These are phyloP conservation scores for Mycena belliarum DNA, from an alignment of 768 basidiomycete genomes.

Conservation along the genomic window DNA sequence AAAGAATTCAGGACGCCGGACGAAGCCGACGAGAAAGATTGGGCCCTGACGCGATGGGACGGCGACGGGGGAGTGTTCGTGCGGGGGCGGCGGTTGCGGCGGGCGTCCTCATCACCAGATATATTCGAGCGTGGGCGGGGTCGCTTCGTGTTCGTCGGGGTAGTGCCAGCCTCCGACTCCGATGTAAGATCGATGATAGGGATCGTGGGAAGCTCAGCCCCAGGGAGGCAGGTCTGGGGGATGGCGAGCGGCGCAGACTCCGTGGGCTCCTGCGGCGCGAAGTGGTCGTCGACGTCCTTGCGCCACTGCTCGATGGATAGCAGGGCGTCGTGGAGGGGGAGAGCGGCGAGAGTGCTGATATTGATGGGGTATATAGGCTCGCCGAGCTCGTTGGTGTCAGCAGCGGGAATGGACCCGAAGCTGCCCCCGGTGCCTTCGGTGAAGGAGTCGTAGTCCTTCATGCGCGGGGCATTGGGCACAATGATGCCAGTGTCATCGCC, in stretches of 20 bases:
- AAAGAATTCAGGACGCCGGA: slow-evolving; percentile 21
- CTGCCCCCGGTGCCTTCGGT: slow-evolving; percentile 60
- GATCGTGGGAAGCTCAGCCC: slow-evolving; percentile 16
- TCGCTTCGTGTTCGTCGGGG: slow-evolving; percentile 22
- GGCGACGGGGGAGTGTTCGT: slow-evolving; percentile 10
- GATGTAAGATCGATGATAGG: slow-evolving; percentile 12
- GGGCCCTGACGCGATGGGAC: slow-evolving; percentile 16
- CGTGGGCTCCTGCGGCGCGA: background rate
- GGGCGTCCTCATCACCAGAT: slow-evolving; percentile 14
- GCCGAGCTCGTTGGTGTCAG: slow-evolving; percentile 36
- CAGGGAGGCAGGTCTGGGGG: slow-evolving; percentile 9
- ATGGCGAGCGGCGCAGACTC: background rate
- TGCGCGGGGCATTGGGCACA: slow-evolving; percentile 45
- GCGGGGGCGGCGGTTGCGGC: slow-evolving; percentile 13
- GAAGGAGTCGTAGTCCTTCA: slow-evolving; percentile 61
- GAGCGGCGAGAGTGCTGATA: slow-evolving; percentile 33
- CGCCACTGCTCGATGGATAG: slow-evolving; percentile 46
- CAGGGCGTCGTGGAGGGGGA: slow-evolving; percentile 25
- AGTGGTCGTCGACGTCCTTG: slow-evolving; percentile 33
- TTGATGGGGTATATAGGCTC: slow-evolving; percentile 36
- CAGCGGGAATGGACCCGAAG: slow-evolving; percentile 47
- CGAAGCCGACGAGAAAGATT: slow-evolving; percentile 22
- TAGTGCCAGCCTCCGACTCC: slow-evolving; percentile 16
- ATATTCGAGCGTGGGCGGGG: slow-evolving; percentile 19
- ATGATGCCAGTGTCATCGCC: slow-evolving; percentile 27